Evolutionary conservation across 345 rosid genomes (phyloP).

Genomic region (Hibiscus syriacus): DNA sequence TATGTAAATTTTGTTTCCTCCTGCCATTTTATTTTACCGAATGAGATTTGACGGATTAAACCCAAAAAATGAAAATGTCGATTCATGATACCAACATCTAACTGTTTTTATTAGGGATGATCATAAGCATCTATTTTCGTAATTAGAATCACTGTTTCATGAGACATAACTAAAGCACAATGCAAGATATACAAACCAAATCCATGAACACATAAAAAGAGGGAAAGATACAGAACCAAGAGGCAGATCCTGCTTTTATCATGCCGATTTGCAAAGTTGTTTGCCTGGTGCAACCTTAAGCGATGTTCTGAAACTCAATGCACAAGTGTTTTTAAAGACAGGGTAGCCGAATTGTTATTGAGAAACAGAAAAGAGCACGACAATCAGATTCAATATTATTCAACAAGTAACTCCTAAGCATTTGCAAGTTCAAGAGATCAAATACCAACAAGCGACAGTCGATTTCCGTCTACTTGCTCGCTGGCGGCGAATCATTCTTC

Average conservation of each 20-base stretch:
- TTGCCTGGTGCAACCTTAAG: neutral
- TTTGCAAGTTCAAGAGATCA: neutral
- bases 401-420: neutral
- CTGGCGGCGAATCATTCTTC: conserved; percentile 20
- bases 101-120: no score
- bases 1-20: no score
- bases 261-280: neutral
- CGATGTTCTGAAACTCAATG: neutral
- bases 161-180: neutral
- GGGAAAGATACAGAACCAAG: no score
- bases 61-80: neutral
- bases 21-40: no score
- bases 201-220: neutral
- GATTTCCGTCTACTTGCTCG: conserved; percentile 23
- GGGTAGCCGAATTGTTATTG: neutral
- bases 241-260: neutral
- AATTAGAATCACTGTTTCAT: no score
- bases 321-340: no score
- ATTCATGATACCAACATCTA: no score
- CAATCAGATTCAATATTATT: conserved; percentile 1
- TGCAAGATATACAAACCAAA: neutral
- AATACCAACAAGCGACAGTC: neutral
- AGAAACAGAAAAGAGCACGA: neutral
- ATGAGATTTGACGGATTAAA: neutral
- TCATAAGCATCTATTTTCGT: no score